Percentiles rank a stretch among this genome's conserved stretches.
These are phyloP conservation scores for Heliamphora pulchella DNA, from an alignment of 179 eudicot genomes.

Conservation along the genomic window DNA sequence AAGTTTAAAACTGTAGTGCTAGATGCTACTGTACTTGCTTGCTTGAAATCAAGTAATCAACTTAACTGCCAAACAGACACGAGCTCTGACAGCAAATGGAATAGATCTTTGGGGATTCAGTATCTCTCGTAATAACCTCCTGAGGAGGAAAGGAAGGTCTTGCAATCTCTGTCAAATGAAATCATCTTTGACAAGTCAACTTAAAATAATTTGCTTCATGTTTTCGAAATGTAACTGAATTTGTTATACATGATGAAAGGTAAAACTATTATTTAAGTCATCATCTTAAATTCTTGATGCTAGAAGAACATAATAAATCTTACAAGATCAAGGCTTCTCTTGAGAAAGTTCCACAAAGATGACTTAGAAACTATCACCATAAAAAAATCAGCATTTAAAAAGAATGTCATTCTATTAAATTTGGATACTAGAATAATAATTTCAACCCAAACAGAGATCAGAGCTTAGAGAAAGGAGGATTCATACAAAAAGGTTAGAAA, in stretches of 20 bases:
- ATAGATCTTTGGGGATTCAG: slow-evolving; percentile 81
- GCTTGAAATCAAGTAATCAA: slow-evolving; percentile 13
- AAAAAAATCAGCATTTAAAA: neutral
- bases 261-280: too few relatives aligned
- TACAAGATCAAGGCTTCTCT: neutral
- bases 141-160: slow-evolving; percentile 90
- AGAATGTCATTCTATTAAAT: neutral
- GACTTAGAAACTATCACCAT: neutral
- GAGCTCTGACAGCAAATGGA: slow-evolving; percentile 63
- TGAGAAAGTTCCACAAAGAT: neutral
- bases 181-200: slow-evolving; percentile 2
- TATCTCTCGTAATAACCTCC: slow-evolving; percentile 59
- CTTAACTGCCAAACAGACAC: slow-evolving; percentile 84
- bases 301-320: neutral
- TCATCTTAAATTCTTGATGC: neutral
- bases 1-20: neutral
- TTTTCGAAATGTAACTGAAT: neutral
- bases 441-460: neutral
- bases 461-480: neutral
- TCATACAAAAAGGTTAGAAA: neutral
- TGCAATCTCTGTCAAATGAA: slow-evolving; percentile 56
- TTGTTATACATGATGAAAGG: neutral
- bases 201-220: neutral
- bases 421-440: neutral
- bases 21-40: neutral